phyloP scores from a whole-genome alignment of 139 green algal genomes.

The Edaphochlamys debaryana region DNA sequence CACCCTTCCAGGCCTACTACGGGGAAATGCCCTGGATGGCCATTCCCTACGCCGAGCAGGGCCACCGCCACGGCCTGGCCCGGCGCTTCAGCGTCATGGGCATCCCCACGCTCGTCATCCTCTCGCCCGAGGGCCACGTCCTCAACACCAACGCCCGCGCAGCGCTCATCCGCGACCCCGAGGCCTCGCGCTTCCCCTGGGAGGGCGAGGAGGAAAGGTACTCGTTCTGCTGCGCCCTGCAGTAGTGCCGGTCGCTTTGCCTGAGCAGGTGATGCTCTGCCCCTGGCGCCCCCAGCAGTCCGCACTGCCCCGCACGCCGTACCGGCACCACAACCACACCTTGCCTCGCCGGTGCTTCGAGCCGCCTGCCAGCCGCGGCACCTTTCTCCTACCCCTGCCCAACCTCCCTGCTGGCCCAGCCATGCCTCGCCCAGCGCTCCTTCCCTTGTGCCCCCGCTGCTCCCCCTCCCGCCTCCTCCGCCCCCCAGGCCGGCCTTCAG shows the following conservation, averaged over 20 bases:
- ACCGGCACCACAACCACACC: too few species aligned
- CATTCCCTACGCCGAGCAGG: slow-evolving; percentile 40
- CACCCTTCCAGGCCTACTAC: slow-evolving; percentile 52
- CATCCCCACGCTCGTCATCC: slow-evolving; percentile 56
- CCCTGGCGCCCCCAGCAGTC: too few species aligned
- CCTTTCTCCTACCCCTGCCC: too few species aligned
- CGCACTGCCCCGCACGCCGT: too few species aligned
- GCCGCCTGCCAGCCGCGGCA: too few species aligned
- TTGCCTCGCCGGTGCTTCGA: too few species aligned
- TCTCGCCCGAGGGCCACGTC: slow-evolving; percentile 48
- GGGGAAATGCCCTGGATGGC: slow-evolving; percentile 58
- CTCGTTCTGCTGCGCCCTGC: slow-evolving; percentile 22
- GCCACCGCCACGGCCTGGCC: not conserved
- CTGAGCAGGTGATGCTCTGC: too few species aligned
- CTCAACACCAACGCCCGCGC: slow-evolving; percentile 53
- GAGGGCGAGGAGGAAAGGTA: slow-evolving; percentile 48
- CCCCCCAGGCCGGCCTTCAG: slow-evolving; percentile 25
- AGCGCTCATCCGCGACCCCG: slow-evolving; percentile 47
- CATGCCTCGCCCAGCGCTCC: too few species aligned
- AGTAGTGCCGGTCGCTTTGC: not conserved
- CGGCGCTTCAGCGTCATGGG: slow-evolving; percentile 46
- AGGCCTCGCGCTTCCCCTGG: slow-evolving; percentile 56
- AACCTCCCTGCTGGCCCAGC: too few species aligned
- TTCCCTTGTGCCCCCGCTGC: too few species aligned
- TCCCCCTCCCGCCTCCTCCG: too few species aligned